Evolutionary conservation across 495 filamentous ascomycete genomes (phyloP).

Genomic region (Podospora sp.): DNA sequence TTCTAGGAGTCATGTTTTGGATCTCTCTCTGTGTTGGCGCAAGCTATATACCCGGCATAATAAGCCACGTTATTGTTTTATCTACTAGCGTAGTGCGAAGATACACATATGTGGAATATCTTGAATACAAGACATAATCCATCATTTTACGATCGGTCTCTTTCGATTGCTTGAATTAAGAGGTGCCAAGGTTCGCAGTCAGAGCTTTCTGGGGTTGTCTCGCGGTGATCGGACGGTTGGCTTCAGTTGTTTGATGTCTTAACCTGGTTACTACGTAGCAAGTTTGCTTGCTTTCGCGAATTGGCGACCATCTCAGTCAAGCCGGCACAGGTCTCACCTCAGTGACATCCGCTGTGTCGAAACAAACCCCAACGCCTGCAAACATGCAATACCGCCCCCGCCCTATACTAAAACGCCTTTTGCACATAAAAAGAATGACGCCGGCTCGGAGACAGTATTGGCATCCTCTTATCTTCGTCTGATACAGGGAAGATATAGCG

Average conservation of each 20-base stretch:
- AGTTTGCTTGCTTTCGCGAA: neutral
- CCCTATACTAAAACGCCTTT: constrained; percentile 16
- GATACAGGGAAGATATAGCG: neutral
- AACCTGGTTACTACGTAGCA: neutral
- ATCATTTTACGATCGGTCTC: neutral
- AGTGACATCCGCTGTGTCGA: neutral
- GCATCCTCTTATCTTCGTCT: neutral
- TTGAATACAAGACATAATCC: neutral
- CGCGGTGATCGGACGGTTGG: neutral
- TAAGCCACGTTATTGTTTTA: constrained; percentile 8
- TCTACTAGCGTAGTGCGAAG: neutral
- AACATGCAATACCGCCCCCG: constrained; percentile 9
- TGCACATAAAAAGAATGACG: neutral
- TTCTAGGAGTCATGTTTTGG: constrained; percentile 7
- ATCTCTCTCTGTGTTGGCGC: neutral
- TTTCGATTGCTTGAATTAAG: too few species aligned
- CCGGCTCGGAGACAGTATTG: neutral
- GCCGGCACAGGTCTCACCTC: neutral
- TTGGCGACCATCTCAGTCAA: neutral
- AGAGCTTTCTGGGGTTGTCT: too few species aligned
- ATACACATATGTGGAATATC: neutral
- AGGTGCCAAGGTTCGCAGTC: too few species aligned
- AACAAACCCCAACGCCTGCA: constrained; percentile 17
- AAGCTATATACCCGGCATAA: constrained; percentile 8
- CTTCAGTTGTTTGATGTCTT: neutral